phyloP scores from a whole-genome alignment of 2,329 filamentous ascomycete genomes.

The Bipolaris victoriae region DNA sequence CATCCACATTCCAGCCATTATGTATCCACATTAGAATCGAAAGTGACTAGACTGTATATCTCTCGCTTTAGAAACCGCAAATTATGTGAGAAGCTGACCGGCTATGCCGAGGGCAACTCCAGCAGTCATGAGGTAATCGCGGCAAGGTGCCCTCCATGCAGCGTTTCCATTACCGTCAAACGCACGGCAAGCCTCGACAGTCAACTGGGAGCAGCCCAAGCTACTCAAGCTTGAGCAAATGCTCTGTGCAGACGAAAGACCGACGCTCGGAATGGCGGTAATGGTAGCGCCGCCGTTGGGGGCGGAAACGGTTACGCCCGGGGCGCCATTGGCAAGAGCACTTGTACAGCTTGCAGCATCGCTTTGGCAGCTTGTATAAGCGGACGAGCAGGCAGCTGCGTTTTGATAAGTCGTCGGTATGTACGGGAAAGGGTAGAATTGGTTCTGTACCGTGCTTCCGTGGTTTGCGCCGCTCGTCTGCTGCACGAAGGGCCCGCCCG shows the following conservation, averaged over 20 bases:
- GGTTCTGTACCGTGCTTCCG: constrained; percentile 54
- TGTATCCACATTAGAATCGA: constrained; percentile 33
- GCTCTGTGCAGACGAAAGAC: constrained; percentile 32
- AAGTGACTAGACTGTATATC: not conserved
- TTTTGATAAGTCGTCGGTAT: constrained; percentile 62
- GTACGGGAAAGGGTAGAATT: constrained; percentile 59
- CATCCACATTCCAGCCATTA: constrained; percentile 2
- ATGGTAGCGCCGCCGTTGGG: constrained; percentile 59
- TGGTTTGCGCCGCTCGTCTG: constrained; percentile 24
- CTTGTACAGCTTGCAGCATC: constrained; percentile 51
- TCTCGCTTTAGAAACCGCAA: not conserved
- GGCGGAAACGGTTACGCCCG: constrained; percentile 60
- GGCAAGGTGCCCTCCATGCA: constrained; percentile 22
- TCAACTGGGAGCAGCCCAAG: constrained; percentile 57
- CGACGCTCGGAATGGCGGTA: constrained; percentile 49
- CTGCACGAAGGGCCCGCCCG: constrained; percentile 31
- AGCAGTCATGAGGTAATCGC: constrained; percentile 28
- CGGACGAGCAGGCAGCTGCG: constrained; percentile 59
- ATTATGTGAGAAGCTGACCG: constrained; percentile 43
- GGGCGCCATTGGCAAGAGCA: constrained; percentile 55
- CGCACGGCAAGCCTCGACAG: constrained; percentile 54
- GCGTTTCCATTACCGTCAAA: constrained; percentile 49
- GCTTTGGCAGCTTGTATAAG: constrained; percentile 60
- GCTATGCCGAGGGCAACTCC: constrained; percentile 52
- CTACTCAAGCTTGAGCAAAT: constrained; percentile 50